Percentiles rank a stretch among this genome's conserved stretches.
Conservation (phyloP, 2,329 filamentous ascomycete genomes). For the Colletotrichum plurivorum region DNA sequence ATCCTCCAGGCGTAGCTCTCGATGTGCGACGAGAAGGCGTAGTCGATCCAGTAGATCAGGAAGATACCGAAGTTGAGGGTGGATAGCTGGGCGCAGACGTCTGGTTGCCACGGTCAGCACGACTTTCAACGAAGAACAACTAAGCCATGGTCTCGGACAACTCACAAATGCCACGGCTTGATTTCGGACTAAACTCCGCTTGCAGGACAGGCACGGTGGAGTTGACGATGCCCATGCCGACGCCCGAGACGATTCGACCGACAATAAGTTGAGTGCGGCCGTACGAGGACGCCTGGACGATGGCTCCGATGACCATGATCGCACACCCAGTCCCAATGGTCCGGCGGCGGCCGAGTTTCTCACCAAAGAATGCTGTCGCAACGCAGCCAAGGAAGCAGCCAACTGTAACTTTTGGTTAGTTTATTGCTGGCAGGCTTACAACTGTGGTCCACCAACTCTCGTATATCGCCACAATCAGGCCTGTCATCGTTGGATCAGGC, state of each 20-base stretch:
- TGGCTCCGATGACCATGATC: conserved; percentile 60
- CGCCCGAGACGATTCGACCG: conserved; percentile 61
- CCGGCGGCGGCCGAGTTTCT: conserved; percentile 57
- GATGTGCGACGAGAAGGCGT: conserved; percentile 52
- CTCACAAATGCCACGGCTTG: conserved; percentile 52
- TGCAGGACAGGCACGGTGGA: conserved; percentile 60
- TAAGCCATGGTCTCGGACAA: neutral
- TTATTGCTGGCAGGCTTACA: neutral
- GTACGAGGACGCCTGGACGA: conserved; percentile 59
- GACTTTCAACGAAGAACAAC: no score
- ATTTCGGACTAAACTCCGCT: conserved; percentile 58
- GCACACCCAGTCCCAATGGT: conserved; percentile 56
- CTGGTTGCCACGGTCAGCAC: conserved; percentile 36
- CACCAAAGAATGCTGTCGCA: conserved; percentile 54
- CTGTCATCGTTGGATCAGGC: conserved; percentile 57
- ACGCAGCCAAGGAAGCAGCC: conserved; percentile 49
- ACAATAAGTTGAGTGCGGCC: conserved; percentile 60
- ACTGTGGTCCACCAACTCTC: conserved; percentile 46
- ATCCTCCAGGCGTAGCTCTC: conserved; percentile 56
- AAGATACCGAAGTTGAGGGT: conserved; percentile 63
- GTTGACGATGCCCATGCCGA: conserved; percentile 62
- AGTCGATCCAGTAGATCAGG: conserved; percentile 62
- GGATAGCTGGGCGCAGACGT: conserved; percentile 62
- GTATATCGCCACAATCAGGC: conserved; percentile 62
- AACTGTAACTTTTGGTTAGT: conserved; percentile 38